Conservation (phyloP, 2,329 filamentous ascomycete genomes). For the Microdochium bolleyi region DNA sequence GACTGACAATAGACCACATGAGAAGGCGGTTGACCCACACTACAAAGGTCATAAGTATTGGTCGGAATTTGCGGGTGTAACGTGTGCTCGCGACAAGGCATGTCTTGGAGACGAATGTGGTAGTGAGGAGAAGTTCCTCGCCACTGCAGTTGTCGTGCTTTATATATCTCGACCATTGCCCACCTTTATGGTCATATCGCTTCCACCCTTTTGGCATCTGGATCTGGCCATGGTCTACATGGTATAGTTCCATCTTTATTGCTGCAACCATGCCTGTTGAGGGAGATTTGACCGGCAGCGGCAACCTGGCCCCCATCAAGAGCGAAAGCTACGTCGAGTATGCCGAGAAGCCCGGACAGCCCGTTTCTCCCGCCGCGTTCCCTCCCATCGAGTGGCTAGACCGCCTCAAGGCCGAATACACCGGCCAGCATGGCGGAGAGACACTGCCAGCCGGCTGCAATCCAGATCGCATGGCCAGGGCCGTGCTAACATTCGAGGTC, state of each 20-base stretch:
- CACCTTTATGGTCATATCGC: neutral
- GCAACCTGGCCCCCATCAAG: neutral
- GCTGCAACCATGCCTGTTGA: neutral
- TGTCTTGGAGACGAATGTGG: neutral
- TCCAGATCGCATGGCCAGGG: constrained; percentile 12
- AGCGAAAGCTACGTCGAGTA: neutral
- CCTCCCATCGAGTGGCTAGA: constrained; percentile 12
- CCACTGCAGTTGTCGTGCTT: neutral
- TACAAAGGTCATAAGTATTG: neutral
- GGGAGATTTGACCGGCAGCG: neutral
- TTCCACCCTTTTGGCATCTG: neutral
- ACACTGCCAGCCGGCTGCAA: constrained; percentile 16
- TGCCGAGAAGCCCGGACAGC: neutral
- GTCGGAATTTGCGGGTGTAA: neutral
- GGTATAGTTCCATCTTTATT: neutral
- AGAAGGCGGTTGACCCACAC: too few relatives aligned
- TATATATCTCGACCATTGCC: neutral
- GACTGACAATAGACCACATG: neutral
- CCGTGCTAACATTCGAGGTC: constrained; percentile 15
- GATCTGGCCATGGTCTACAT: neutral
- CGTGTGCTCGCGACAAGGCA: neutral
- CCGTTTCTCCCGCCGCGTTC: neutral
- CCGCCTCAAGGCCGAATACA: constrained; percentile 16
- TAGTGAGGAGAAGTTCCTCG: neutral
- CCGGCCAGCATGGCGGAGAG: constrained; percentile 16